phyloP scores from a whole-genome alignment of 2,329 filamentous ascomycete species.

The Colletotrichum godetiae region DNA sequence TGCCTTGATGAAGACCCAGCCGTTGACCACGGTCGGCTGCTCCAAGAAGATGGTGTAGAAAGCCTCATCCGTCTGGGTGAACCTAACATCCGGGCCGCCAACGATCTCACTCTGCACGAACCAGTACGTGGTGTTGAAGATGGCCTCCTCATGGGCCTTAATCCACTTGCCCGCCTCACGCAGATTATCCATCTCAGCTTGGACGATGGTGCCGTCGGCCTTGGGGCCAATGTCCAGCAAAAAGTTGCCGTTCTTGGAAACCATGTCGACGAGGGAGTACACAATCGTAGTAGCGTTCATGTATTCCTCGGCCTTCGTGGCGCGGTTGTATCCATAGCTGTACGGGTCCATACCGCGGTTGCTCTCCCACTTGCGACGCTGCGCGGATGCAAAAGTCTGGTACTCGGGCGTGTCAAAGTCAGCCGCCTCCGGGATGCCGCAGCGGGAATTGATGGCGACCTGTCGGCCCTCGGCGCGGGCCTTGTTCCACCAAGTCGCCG shows the following conservation, averaged over 20 bases:
- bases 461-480: slow-evolving; percentile 53
- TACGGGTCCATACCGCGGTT: slow-evolving; percentile 71
- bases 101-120: slow-evolving; percentile 56
- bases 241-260: slow-evolving; percentile 67
- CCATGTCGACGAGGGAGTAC: slow-evolving; percentile 61
- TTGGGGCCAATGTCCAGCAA: slow-evolving; percentile 66
- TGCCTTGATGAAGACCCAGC: slow-evolving; percentile 51
- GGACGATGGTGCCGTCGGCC: slow-evolving; percentile 65
- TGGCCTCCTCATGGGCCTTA: slow-evolving; percentile 61
- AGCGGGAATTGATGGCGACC: slow-evolving; percentile 67
- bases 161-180: slow-evolving; percentile 66
- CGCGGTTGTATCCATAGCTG: slow-evolving; percentile 69
- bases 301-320: slow-evolving; percentile 60
- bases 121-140: slow-evolving; percentile 69
- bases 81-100: slow-evolving; percentile 51
- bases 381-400: slow-evolving; percentile 54
- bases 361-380: slow-evolving; percentile 66
- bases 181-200: slow-evolving; percentile 59
- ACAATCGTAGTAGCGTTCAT: slow-evolving; percentile 64
- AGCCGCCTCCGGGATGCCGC: slow-evolving; percentile 54
- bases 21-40: slow-evolving; percentile 46
- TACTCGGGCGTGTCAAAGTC: slow-evolving; percentile 73
- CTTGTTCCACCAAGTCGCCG: slow-evolving; percentile 54
- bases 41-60: slow-evolving; percentile 63
- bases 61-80: slow-evolving; percentile 62